Evolutionary conservation across 2,329 filamentous ascomycete genomes (phyloP), one percentile per base, ranked within the genome.

Genomic region (Calonectria pseudoturangicola): DNA sequence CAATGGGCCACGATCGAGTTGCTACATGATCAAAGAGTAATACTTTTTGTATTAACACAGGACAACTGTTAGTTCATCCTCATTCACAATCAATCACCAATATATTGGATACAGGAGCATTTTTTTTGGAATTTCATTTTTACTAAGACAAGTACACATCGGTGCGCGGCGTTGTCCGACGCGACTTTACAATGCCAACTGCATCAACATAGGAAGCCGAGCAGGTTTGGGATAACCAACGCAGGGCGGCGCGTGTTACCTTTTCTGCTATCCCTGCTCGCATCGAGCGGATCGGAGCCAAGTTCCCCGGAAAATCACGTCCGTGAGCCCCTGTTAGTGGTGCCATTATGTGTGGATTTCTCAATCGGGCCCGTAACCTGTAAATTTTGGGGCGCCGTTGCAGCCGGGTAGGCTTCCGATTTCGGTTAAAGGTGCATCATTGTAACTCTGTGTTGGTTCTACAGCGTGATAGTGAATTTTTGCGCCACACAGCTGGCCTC

Each of bases 381-480:
- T 33, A 30, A 25, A 39, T 39, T 39, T 39, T 58, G 30, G 21
- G 51, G 51, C 51, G 30, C 27, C 21, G 30, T 21, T 2, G 51
- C 51, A 39, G 30, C 51, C 9, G 51, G 30, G 3, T 15, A 39
- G 1, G 12, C 18, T 58, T 58, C 51, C 51, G 13, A 6, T 58
- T 58, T 39, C 30, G 30, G 51, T n/a, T 8, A 21, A n/a, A 39
- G 5, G 30, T 58, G 51, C 51, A 58, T 58, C 13, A 58, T 7
- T 58, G 51, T 4, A 39, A 58, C 51, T 6, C 9, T 58, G 13
- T 58, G 51, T 58, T 58, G 51, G 51, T 58, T 58, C n/a, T 58
- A n/a, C 51, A 58, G 21, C 10, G 21, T 25, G n/a, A 21, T n/a
- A 12, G 25, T 39, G 4, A 4, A 25, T 39, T 36, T 36, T 21